Evolutionary conservation across 2,329 filamentous ascomycete species (phyloP), one percentile per base, ranked within the genome.

Genomic region (Fusarium denticulatum): DNA sequence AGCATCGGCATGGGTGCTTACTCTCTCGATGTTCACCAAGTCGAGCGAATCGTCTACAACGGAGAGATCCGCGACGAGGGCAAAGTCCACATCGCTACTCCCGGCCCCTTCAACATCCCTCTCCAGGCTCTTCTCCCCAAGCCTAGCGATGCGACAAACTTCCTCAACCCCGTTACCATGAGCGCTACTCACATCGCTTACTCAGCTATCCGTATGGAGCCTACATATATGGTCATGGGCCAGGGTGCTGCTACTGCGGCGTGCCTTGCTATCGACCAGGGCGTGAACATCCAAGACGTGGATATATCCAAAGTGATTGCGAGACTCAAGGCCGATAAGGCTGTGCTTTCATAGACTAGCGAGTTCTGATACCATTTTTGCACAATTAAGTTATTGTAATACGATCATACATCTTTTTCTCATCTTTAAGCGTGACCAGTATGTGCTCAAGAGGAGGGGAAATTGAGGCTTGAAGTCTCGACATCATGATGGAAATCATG

Each of bases 141-240:
- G 16, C 55, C 61, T 7, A 26, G 24, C 11, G 50, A 73, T 12
- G 66, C 70, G 11, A 57, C 64, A 12, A 73, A 73, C 32, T 73
- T 73, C 34, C 65, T 73, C 18, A 73, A 73, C 28, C 71, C 71
- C 13, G 71, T 73, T 10, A 73, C 71, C 6, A 50, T 73, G 53
- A 73, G 71, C 22, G 61, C 67, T 14, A 71, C 67, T 6, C 71
- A 74, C n/a, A 57, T 74, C 40, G 71, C 71, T 3, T 56, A 64
- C 9, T 74, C 71, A 2, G 67, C 71, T 5, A 68, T 74, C 14
- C 71, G 71, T 8, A 74, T 74, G 71, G 71, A 74, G 45, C 71
- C 71, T 6, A 73, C 67, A 4, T 74, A 74, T 5, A 74, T 74
- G 71, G 45, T 71, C 13, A 52, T 74, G 55, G 71, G 71, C 6